These are phyloP conservation scores for Capsella rubella DNA, from an alignment of 441 rosid genomes.

Conservation along the genomic window DNA sequence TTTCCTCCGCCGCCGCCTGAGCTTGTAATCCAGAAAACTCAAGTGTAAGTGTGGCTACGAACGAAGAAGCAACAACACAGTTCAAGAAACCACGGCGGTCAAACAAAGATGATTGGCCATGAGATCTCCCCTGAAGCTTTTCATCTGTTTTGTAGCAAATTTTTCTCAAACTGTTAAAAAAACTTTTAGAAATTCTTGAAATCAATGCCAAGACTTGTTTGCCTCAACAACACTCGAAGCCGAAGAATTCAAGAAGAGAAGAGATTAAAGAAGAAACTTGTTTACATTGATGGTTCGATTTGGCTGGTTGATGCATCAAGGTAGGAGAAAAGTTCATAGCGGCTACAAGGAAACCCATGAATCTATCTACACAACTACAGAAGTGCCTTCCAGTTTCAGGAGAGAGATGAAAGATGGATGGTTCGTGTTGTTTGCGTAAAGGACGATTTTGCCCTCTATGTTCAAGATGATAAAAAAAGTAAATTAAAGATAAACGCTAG, in stretches of 20 bases:
- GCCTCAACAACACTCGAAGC: not conserved
- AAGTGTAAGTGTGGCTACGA: slow-evolving; percentile 48
- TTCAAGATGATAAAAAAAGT: not conserved
- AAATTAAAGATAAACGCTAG: slow-evolving; percentile 43
- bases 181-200: not conserved
- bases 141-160: slow-evolving; percentile 45
- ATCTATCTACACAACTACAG: not conserved
- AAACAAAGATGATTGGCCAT: slow-evolving; percentile 35
- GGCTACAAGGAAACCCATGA: slow-evolving; percentile 57
- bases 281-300: slow-evolving; percentile 41
- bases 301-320: slow-evolving; percentile 32
- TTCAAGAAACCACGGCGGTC: slow-evolving; percentile 57
- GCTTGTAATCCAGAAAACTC: slow-evolving; percentile 47
- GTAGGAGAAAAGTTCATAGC: slow-evolving; percentile 49
- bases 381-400: not conserved
- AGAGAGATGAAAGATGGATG: slow-evolving; percentile 35
- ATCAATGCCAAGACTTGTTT: not conserved
- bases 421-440: slow-evolving; percentile 27
- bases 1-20: slow-evolving; percentile 68
- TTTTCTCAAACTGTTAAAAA: not conserved
- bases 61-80: slow-evolving; percentile 43
- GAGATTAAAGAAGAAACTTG: slow-evolving; percentile 2
- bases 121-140: slow-evolving; percentile 46
- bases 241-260: not conserved
- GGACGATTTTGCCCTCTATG: slow-evolving; percentile 29